Evolutionary conservation across 352 stramenopile species (phyloP).

Genomic region (Chrysophaeum taylorii): DNA sequence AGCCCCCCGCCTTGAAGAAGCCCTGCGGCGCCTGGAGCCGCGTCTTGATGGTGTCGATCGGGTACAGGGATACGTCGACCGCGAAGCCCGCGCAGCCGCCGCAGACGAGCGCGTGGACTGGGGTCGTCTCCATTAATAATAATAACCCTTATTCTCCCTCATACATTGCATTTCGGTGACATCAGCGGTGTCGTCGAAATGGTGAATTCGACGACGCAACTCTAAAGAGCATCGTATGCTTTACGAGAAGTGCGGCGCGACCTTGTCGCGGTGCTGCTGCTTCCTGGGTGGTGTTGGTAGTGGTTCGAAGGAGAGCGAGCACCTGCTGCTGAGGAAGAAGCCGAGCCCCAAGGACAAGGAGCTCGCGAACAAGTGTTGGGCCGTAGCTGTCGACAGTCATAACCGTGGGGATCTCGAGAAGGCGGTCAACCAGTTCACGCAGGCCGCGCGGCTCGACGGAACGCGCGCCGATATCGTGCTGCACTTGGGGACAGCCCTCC

Average conservation of each 20-base stretch:
- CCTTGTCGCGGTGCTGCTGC: too few species aligned
- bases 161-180: too few species aligned
- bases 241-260: too few species aligned
- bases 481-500: not conserved
- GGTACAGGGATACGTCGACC: constrained; percentile 95
- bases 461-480: not conserved
- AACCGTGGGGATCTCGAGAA: not conserved
- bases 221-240: too few species aligned
- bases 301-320: too few species aligned
- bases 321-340: too few species aligned
- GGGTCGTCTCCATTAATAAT: too few species aligned
- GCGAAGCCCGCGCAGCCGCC: constrained; percentile 87
- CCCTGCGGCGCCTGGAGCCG: constrained; percentile 86
- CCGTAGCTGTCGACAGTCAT: constrained; percentile 7
- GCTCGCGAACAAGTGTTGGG: not conserved
- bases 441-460: not conserved
- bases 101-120: too few species aligned
- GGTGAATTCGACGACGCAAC: too few species aligned
- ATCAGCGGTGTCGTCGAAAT: too few species aligned
- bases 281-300: too few species aligned
- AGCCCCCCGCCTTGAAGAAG: constrained; percentile 91
- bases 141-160: too few species aligned
- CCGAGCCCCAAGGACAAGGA: not conserved
- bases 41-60: constrained; percentile 97
- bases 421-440: not conserved